Conservation (phyloP, 176 grass and related monocot species). For the Eragrostis nindensis region DNA sequence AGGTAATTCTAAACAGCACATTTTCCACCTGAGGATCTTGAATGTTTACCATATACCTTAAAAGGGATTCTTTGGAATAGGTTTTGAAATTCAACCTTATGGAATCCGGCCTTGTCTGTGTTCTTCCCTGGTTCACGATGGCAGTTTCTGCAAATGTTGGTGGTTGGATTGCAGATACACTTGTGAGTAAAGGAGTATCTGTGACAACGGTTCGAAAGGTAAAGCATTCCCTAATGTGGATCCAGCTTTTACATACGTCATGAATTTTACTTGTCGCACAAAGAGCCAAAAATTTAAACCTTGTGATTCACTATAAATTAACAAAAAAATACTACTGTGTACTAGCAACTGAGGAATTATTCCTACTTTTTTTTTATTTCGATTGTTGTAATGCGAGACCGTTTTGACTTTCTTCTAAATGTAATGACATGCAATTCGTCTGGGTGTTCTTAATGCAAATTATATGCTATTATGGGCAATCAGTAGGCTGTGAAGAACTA, state of each 20-base stretch:
- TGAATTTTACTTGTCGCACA: slow-evolving; percentile 1
- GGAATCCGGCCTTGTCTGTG: slow-evolving; percentile 85
- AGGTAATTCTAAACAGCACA: slow-evolving; percentile 59
- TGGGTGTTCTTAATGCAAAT: neutral
- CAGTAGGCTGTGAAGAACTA: neutral
- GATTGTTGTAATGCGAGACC: no score
- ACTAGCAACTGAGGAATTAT: no score
- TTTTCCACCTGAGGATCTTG: slow-evolving; percentile 17
- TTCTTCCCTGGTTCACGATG: slow-evolving; percentile 97
- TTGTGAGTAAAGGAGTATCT: slow-evolving; percentile 90
- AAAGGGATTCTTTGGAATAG: slow-evolving; percentile 46
- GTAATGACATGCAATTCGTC: neutral
- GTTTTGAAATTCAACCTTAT: slow-evolving; percentile 97
- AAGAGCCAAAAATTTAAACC: neutral
- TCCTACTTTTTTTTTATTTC: no score
- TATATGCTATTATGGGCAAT: neutral
- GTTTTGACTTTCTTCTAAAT: no score
- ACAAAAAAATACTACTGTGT: neutral
- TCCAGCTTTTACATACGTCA: neutral
- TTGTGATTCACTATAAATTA: neutral
- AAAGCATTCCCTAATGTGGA: slow-evolving; percentile 10
- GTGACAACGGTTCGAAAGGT: slow-evolving; percentile 96
- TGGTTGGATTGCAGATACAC: slow-evolving; percentile 98
- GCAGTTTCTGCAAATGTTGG: slow-evolving; percentile 94
- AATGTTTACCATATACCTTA: neutral